Base-by-base conservation (phyloP, 1,139 yeast species). In the Pichia sp. region DNA sequence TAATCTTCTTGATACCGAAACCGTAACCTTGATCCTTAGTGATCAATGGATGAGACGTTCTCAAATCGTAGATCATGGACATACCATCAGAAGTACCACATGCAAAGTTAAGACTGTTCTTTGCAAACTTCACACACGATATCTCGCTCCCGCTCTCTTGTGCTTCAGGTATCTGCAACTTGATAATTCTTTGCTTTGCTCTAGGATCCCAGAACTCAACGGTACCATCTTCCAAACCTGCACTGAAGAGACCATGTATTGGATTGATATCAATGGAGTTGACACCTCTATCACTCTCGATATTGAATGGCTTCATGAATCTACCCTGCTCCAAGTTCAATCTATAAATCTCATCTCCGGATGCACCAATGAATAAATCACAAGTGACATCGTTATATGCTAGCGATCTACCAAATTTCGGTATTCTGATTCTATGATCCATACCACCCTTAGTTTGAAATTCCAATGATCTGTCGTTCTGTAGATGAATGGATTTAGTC, bases 121-220 rank as follows among this genome's bases (percentile, higher is more conserved):
- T 71, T 11, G 48, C 41, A 64, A 81, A 91, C 30, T 77, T 67
- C 4, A 88, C 67, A 2, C 93, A 48, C 4, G 55, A 45, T 13
- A 55, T 46, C 34, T 74, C 11, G 87, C 80, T 15, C 75, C 77
- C 34, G n/a, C 34, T 29, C 14, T 47, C 53, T 22, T 44, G 28
- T 7, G 52, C 52, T 68, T 69, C 74, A 29, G 64, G 64, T 59
- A 55, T 49, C 60, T 69, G 64, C 39, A 88, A 65, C 55, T 79
- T 80, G 3, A 91, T 88, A 5, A 86, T 94, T 50, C 91, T 67
- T 42, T 84, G 79, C 53, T 95, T 74, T 32, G 93, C 76, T 60
- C 99, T 74, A 29, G 97, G 94, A 55, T 91, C 99, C 97, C 97
- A 91, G 55, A 91, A 88, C 61, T 91, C 97, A 18, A 91, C 97